A percentile compares a stretch with the other conserved stretches of the same genome.
These are phyloP conservation scores for Fraxinus xanthoxyloides DNA, from an alignment of 305 asterid genomes.

Conservation along the genomic window DNA sequence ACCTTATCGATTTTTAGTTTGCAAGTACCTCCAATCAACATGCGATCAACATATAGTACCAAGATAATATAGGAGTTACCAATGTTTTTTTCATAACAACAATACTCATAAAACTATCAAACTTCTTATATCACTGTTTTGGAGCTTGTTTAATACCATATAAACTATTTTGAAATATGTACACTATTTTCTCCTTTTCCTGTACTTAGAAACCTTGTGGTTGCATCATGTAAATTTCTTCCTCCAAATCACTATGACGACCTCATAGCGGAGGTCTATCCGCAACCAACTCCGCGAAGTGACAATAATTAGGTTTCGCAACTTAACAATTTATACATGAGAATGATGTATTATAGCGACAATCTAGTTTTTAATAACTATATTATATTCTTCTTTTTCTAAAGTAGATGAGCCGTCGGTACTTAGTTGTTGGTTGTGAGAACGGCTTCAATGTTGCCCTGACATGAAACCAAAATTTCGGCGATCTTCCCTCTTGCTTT, in stretches of 20 bases:
- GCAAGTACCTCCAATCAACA: not conserved
- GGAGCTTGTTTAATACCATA: not conserved
- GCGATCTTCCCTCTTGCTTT: not conserved
- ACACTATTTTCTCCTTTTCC: not conserved
- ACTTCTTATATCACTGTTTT: not conserved
- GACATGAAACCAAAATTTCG: not conserved
- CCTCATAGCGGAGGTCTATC: not conserved
- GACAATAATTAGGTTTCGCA: no score
- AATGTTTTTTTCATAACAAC: not conserved
- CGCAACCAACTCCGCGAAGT: not conserved
- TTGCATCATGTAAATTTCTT: not conserved
- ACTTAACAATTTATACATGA: not conserved
- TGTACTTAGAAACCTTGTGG: not conserved
- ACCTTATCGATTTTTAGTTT: not conserved
- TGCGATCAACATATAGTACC: not conserved
- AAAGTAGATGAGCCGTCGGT: not conserved
- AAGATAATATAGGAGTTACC: not conserved
- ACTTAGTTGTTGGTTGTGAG: not conserved
- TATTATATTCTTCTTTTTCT: no score
- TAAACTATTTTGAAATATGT: not conserved
- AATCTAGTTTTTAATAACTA: not conserved
- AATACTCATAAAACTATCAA: not conserved
- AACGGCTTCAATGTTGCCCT: not conserved
- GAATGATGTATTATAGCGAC: not conserved
- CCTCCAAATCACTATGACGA: not conserved